These are phyloP conservation scores for Melampsora americana DNA, from an alignment of 1,284 basidiomycete genomes.

Conservation along the genomic window DNA sequence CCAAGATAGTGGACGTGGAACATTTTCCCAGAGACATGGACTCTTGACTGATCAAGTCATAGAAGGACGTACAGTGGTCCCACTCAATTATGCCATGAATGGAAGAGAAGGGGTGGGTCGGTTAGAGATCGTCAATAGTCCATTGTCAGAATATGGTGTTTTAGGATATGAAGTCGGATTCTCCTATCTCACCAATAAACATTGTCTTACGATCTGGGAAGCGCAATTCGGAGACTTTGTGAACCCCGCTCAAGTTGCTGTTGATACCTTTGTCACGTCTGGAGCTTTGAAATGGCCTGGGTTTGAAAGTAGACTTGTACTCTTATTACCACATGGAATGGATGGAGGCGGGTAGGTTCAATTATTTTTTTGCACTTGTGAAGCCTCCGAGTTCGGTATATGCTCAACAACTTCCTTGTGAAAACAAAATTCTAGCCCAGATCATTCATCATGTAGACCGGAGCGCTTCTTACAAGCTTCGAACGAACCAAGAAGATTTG, in stretches of 20 bases:
- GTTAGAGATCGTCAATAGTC: conserved; percentile 60
- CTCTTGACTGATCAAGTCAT: conserved; percentile 83
- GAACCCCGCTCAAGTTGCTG: conserved; percentile 72
- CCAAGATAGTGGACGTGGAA: conserved; percentile 80
- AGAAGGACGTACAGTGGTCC: conserved; percentile 68
- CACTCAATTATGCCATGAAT: conserved; percentile 56
- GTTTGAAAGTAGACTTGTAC: conserved; percentile 12
- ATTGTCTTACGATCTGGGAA: conserved; percentile 80
- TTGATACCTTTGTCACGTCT: conserved; percentile 80
- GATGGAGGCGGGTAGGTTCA: too few relatives aligned
- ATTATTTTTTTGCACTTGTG: too few relatives aligned
- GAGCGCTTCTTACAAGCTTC: conserved; percentile 77
- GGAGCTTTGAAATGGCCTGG: conserved; percentile 63
- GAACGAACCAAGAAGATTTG: conserved; percentile 3
- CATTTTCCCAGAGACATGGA: conserved; percentile 84
- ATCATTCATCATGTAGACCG: conserved; percentile 78
- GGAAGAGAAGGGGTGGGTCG: conserved; percentile 57
- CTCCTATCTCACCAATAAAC: conserved; percentile 72
- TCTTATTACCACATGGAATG: conserved; percentile 28
- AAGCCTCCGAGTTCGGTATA: too few relatives aligned
- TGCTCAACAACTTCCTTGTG: too few relatives aligned
- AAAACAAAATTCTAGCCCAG: conserved; percentile 63
- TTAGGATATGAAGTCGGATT: conserved; percentile 77
- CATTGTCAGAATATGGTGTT: conserved; percentile 48
- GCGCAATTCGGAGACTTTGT: conserved; percentile 77